phyloP scores from a whole-genome alignment of 768 basidiomycete genomes.

The Lepiota venenata region DNA sequence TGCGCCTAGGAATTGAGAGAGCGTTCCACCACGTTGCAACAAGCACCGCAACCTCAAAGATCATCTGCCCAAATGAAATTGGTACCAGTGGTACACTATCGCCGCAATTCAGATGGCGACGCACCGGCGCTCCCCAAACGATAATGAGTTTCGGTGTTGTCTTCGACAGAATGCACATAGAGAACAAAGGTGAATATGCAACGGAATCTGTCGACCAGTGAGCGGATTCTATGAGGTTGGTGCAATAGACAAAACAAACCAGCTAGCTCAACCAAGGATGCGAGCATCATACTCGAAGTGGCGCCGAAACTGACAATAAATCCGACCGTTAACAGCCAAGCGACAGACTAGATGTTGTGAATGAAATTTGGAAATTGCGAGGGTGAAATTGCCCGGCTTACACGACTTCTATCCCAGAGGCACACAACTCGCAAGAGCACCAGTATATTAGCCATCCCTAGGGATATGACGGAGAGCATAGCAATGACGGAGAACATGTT shows the following conservation, averaged over 20 bases:
- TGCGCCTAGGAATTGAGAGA: slow-evolving; percentile 27
- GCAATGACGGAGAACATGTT: slow-evolving; percentile 20
- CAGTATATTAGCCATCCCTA: slow-evolving; percentile 28
- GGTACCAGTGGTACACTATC: not conserved
- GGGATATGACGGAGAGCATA: slow-evolving; percentile 23
- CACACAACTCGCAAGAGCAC: slow-evolving; percentile 29
- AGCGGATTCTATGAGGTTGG: no score
- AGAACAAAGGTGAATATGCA: slow-evolving; percentile 14
- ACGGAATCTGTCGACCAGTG: slow-evolving; percentile 8
- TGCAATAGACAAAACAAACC: not conserved
- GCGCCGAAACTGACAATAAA: not conserved
- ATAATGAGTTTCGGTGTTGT: slow-evolving; percentile 18
- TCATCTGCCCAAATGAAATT: slow-evolving; percentile 20
- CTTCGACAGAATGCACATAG: slow-evolving; percentile 25
- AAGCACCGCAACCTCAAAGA: slow-evolving; percentile 31
- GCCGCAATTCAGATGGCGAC: not conserved
- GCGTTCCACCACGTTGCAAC: slow-evolving; percentile 29
- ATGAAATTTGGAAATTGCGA: no score
- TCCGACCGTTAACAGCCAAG: slow-evolving; percentile 11
- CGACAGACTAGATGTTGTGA: no score
- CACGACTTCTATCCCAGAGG: slow-evolving; percentile 29
- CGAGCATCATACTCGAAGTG: no score
- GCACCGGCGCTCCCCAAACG: slow-evolving; percentile 31
- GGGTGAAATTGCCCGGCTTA: no score
- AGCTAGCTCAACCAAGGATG: slow-evolving; percentile 4